Conservation (phyloP, 352 stramenopile species). For the Pythium rhizo-oryzae region DNA sequence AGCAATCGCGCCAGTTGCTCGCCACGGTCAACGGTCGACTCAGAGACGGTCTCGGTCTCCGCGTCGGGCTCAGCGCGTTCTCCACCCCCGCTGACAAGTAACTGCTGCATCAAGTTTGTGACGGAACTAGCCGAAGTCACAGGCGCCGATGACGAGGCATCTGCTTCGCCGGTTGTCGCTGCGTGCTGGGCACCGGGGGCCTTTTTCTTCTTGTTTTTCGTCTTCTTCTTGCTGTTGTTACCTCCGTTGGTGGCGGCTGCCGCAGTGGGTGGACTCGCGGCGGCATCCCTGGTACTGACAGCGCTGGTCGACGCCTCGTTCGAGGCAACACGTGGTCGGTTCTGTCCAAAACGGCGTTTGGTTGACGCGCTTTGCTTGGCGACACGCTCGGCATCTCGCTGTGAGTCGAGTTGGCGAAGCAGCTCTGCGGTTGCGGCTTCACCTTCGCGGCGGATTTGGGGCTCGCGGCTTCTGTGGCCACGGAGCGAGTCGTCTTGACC, state of each 20-base stretch:
- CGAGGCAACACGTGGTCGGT: background rate
- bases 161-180: background rate
- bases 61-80: background rate
- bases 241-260: background rate
- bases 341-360: background rate
- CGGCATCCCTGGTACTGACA: background rate
- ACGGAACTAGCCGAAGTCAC: background rate
- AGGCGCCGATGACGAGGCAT: background rate
- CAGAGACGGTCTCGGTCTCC: background rate
- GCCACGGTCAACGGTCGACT: background rate
- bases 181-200: no score
- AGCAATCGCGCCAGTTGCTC: background rate
- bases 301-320: background rate
- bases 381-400: background rate
- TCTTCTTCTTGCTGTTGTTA: slow-evolving; percentile 6
- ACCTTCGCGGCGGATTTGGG: background rate
- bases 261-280: background rate
- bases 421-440: background rate
- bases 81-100: background rate
- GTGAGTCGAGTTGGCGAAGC: background rate
- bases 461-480: background rate
- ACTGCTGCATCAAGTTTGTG: slow-evolving; percentile 1
- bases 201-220: slow-evolving; percentile 15
- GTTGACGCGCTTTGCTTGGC: background rate
- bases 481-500: background rate